These are phyloP conservation scores for Pezicula radicicola DNA, from an alignment of 2,329 filamentous ascomycete species.

Conservation along the genomic window DNA sequence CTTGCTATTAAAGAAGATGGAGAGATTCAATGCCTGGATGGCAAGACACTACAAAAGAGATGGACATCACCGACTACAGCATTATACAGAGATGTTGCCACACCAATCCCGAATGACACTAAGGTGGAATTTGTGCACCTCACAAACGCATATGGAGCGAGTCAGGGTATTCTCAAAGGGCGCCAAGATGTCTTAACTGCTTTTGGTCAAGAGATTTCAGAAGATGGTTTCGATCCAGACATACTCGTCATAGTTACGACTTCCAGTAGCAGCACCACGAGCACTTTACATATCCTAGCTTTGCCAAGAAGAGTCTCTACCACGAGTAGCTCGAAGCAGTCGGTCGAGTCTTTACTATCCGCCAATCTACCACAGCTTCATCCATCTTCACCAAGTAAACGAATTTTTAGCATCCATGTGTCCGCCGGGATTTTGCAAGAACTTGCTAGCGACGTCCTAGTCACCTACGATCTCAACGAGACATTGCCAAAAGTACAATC, in stretches of 20 bases:
- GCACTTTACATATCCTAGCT: slow-evolving; percentile 27
- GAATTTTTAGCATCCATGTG: slow-evolving; percentile 54
- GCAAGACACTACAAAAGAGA: slow-evolving; percentile 46
- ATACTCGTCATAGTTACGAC: slow-evolving; percentile 45
- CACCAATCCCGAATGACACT: slow-evolving; percentile 28
- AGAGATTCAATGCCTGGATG: slow-evolving; percentile 57
- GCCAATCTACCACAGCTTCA: slow-evolving; percentile 12
- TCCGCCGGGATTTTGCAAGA: slow-evolving; percentile 62
- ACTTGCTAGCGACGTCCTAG: slow-evolving; percentile 50
- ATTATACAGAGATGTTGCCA: slow-evolving; percentile 29
- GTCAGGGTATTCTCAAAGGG: slow-evolving; percentile 41
- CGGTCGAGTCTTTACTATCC: slow-evolving; percentile 25
- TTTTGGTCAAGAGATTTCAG: slow-evolving; percentile 44
- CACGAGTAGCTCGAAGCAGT: slow-evolving; percentile 17
- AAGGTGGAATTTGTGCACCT: slow-evolving; percentile 28
- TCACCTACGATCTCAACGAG: slow-evolving; percentile 61
- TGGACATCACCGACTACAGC: slow-evolving; percentile 41
- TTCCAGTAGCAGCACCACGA: slow-evolving; percentile 10
- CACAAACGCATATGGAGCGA: slow-evolving; percentile 27
- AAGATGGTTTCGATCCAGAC: slow-evolving; percentile 45
- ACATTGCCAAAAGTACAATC: slow-evolving; percentile 60
- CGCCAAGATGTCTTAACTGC: slow-evolving; percentile 49
- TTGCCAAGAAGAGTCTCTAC: slow-evolving; percentile 20
- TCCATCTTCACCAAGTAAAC: slow-evolving; percentile 3
- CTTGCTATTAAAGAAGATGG: slow-evolving; percentile 59